These are phyloP conservation scores for Exophiala xenobiotica DNA, from an alignment of 2,329 filamentous ascomycete species.

Conservation along the genomic window DNA sequence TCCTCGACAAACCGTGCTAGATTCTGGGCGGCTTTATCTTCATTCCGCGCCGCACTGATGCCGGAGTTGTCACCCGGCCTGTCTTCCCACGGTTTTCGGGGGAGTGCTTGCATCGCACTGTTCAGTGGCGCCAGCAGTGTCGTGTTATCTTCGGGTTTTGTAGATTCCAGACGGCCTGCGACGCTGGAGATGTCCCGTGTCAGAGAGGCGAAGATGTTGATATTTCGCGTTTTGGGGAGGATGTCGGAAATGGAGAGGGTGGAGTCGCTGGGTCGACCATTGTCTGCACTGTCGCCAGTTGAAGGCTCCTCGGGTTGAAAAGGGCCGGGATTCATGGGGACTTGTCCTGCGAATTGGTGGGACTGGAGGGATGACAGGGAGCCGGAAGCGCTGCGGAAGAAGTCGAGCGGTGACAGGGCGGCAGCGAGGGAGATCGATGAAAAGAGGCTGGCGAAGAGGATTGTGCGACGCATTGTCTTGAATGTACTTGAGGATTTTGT, in stretches of 20 bases:
- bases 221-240: conserved; percentile 71
- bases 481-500: no score
- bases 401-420: conserved; percentile 12
- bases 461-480: conserved; percentile 19
- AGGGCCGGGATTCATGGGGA: conserved; percentile 23
- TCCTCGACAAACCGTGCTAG: conserved; percentile 78
- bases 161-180: conserved; percentile 61
- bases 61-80: conserved; percentile 24
- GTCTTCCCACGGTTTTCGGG: conserved; percentile 80
- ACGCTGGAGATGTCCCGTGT: conserved; percentile 73
- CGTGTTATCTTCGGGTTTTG: conserved; percentile 63
- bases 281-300: conserved; percentile 19
- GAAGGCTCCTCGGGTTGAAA: conserved; percentile 3
- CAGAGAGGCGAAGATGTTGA: conserved; percentile 82
- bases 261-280: conserved; percentile 28
- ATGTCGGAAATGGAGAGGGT: conserved; percentile 78
- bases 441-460: conserved; percentile 13
- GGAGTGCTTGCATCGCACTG: conserved; percentile 71
- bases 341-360: conserved; percentile 11
- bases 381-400: conserved; percentile 8
- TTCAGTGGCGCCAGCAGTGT: conserved; percentile 89
- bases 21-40: conserved; percentile 74
- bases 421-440: conserved; percentile 18
- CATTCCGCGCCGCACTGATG: conserved; percentile 58
- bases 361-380: not conserved